Evolutionary conservation across 23 red algal species (phyloP), one percentile per base, ranked within the genome.

Genomic region (Gracilaria caudata): DNA sequence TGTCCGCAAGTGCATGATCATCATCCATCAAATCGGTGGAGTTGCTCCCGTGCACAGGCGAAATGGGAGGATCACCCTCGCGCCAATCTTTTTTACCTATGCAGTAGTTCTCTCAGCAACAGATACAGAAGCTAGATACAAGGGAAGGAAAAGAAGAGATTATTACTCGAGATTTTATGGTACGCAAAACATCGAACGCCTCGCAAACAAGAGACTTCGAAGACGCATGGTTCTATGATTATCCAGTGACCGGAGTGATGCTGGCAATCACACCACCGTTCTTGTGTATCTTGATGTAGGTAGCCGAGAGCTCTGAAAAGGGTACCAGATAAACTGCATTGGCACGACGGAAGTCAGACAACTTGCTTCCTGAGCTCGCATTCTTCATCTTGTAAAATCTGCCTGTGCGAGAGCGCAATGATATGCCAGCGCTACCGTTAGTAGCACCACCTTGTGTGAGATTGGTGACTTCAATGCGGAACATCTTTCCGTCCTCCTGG

Each of bases 401-500:
- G 33, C 94, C 94, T 0, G 70, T 58, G 32, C 68, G 64, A 28
- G 94, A 91, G 54, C 80, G 80, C 34, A 85, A 63, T 25, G 40
- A 77, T 17, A 94, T 80, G 53, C 95, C 95, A 21, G 94, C 79
- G 35, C 53, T 65, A 19, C 87, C 94, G 30, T 86, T 92, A 29
- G 58, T 82, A 7, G 88, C 68, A 8, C 49, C 73, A 14, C 49
- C 49, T 72, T 98, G 90, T 24, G 76, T 53, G 73, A 78, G 86
- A 51, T 82, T 88, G 20, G 95, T 91, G 17, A 79, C 86, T 41
- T 98, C 95, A 45, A 98, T 86, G n/a, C 95, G 95, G 87, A 79
- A 98, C 79, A 94, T 88, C 68, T 92, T 87, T 7, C 84, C 80
- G n/a, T 39, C 80, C 14, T 55, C 28, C 28, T 64, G 49, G 38